Percentiles rank a stretch among this genome's conserved stretches.
Conservation (phyloP, 805 yeast species). For the Metahyphopichia silvanorum region DNA sequence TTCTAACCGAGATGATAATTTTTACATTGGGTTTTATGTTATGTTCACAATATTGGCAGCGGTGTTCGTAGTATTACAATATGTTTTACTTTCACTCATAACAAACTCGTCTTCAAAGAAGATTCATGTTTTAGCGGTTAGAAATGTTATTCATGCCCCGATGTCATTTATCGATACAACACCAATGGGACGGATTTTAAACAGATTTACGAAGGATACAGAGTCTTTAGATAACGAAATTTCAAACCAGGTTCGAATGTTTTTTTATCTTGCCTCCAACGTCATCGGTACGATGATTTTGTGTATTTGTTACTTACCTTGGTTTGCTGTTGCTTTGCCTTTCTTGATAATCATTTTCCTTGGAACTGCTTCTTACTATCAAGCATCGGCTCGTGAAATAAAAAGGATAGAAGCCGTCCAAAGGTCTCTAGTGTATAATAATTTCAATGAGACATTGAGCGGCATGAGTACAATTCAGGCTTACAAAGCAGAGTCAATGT, state of each 20-base stretch:
- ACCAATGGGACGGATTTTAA: slow-evolving; percentile 80
- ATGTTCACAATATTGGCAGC: slow-evolving; percentile 49
- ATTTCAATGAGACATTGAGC: slow-evolving; percentile 45
- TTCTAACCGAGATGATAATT: slow-evolving; percentile 40
- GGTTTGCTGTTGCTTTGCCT: slow-evolving; percentile 67
- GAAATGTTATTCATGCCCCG: slow-evolving; percentile 61
- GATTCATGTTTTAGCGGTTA: slow-evolving; percentile 57
- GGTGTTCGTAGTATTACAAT: slow-evolving; percentile 36
- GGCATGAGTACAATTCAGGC: slow-evolving; percentile 48
- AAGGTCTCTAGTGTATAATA: slow-evolving; percentile 63
- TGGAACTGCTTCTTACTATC: slow-evolving; percentile 52
- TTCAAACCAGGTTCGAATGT: slow-evolving; percentile 58
- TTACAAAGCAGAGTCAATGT: slow-evolving; percentile 39
- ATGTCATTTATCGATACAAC: slow-evolving; percentile 78
- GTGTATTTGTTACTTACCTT: slow-evolving; percentile 70
- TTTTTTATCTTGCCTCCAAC: slow-evolving; percentile 47
- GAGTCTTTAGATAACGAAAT: slow-evolving; percentile 75
- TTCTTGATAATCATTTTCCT: slow-evolving; percentile 45
- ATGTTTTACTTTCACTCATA: slow-evolving; percentile 42
- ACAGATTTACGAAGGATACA: slow-evolving; percentile 80
- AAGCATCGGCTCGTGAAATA: slow-evolving; percentile 70
- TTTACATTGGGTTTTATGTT: slow-evolving; percentile 69
- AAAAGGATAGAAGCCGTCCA: slow-evolving; percentile 73
- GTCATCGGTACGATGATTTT: slow-evolving; percentile 60
- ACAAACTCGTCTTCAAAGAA: slow-evolving; percentile 48